Evolutionary conservation across 192 early-diverging fungal genomes (phyloP).

Genomic region (Haplosporangium gracile): DNA sequence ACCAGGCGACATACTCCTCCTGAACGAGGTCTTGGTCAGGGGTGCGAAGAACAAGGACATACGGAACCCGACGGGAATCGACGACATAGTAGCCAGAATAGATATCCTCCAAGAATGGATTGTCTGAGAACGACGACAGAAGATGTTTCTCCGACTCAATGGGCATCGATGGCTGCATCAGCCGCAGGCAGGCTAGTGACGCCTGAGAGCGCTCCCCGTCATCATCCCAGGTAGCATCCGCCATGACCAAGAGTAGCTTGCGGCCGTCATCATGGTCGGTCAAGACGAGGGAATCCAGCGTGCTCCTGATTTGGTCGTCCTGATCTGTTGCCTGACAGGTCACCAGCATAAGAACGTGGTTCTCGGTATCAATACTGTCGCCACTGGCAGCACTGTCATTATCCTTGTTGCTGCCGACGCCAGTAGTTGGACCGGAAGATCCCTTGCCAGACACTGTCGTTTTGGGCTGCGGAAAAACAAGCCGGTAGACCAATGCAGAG

Average conservation of each 20-base stretch:
- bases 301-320: slow-evolving; percentile 74
- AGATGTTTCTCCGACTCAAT: background rate
- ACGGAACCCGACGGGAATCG: slow-evolving; percentile 66
- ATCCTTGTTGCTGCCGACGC: background rate
- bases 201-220: slow-evolving; percentile 20
- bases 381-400: background rate
- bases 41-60: slow-evolving; percentile 73
- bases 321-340: slow-evolving; percentile 90
- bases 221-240: slow-evolving; percentile 88
- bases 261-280: slow-evolving; percentile 83
- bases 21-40: slow-evolving; percentile 61
- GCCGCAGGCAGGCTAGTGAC: slow-evolving; percentile 10
- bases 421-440: background rate
- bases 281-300: slow-evolving; percentile 84
- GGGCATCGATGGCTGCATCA: slow-evolving; percentile 5
- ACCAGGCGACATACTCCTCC: background rate
- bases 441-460: slow-evolving; percentile 1
- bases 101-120: slow-evolving; percentile 40
- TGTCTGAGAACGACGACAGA: background rate
- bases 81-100: slow-evolving; percentile 79
- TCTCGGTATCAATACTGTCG: background rate
- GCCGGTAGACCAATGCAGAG: slow-evolving; percentile 22
- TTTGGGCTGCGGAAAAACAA: background rate
- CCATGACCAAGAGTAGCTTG: slow-evolving; percentile 87
- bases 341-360: slow-evolving; percentile 77